A percentile compares a stretch with the other conserved stretches of the same genome.
Conservation (phyloP, 2,329 filamentous ascomycete species). For the Phaeomoniella chlamydospora region DNA sequence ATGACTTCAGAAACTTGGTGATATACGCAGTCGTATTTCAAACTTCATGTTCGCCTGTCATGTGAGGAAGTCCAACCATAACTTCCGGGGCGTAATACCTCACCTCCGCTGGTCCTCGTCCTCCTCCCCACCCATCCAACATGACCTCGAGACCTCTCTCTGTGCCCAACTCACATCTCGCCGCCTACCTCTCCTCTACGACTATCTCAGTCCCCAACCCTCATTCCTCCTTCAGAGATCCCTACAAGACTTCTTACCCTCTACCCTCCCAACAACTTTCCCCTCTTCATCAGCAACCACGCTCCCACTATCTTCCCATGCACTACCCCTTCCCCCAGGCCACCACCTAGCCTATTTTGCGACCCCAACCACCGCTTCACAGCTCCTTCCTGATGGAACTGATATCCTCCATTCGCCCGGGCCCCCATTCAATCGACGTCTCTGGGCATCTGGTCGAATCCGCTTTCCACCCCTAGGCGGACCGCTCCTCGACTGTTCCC, state of each 20-base stretch:
- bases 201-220: constrained; percentile 45
- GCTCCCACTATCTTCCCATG: constrained; percentile 6
- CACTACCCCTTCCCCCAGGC: constrained; percentile 36
- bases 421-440: constrained; percentile 53
- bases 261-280: constrained; percentile 3
- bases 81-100: too few species aligned
- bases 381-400: constrained; percentile 68
- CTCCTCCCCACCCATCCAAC: too few species aligned
- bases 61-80: too few species aligned
- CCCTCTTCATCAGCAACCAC: constrained; percentile 1
- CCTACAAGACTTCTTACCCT: constrained; percentile 41
- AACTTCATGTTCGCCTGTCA: too few species aligned
- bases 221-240: constrained; percentile 52
- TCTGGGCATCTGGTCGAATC: constrained; percentile 80
- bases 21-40: too few species aligned
- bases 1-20: too few species aligned
- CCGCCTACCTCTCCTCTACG: constrained; percentile 33
- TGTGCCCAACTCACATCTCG: constrained; percentile 29
- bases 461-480: constrained; percentile 27
- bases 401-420: constrained; percentile 68
- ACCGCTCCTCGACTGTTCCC: constrained; percentile 17
- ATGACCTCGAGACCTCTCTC: neutral
- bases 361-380: constrained; percentile 43
- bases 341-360: constrained; percentile 87
- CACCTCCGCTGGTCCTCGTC: too few species aligned